These are phyloP conservation scores for Trichocladium uniseriatum DNA, from an alignment of 495 filamentous ascomycete species.

Conservation along the genomic window DNA sequence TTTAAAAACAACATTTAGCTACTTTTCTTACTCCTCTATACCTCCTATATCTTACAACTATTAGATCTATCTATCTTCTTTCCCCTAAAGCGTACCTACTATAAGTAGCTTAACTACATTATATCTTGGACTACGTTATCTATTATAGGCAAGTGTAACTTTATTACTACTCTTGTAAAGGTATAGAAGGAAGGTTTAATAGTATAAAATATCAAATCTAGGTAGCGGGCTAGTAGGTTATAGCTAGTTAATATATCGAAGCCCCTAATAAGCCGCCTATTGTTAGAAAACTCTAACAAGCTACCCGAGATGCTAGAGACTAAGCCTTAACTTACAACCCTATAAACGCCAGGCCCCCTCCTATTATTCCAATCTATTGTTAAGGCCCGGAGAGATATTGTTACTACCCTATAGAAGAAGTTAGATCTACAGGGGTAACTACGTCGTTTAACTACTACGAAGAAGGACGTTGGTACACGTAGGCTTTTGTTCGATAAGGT, in stretches of 20 bases:
- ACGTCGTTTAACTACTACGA: neutral
- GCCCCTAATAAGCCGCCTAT: neutral
- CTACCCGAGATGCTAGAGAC: neutral
- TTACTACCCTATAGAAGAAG: neutral
- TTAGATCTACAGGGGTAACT: neutral
- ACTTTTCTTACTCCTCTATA: conserved; percentile 8
- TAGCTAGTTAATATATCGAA: neutral
- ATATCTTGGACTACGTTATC: neutral
- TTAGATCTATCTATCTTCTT: conserved; percentile 9
- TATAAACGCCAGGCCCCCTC: no score
- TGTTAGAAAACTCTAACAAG: neutral
- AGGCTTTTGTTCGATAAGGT: neutral
- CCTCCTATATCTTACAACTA: conserved; percentile 19
- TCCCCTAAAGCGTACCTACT: neutral
- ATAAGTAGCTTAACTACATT: neutral
- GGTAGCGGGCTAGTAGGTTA: neutral
- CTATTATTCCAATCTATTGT: neutral
- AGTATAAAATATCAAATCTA: neutral
- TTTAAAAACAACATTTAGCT: conserved; percentile 4
- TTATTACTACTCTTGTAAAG: neutral
- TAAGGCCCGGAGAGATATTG: neutral
- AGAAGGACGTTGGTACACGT: neutral
- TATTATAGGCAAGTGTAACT: neutral
- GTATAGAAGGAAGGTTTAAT: neutral
- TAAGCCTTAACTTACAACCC: no score